Evolutionary conservation across 805 yeast genomes (phyloP).

Genomic region (Vanderwaltozyma tropicalis): DNA sequence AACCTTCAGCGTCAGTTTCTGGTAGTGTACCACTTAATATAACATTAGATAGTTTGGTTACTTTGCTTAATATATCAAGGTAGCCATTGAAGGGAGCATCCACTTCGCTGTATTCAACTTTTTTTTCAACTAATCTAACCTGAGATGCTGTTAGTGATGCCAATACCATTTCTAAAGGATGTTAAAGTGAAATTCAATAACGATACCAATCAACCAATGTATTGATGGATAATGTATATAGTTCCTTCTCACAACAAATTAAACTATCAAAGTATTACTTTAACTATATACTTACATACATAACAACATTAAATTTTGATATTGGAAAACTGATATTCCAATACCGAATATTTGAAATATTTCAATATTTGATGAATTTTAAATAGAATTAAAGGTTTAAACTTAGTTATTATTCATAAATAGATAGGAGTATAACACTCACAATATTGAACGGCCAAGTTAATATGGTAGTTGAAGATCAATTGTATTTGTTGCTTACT

Average conservation of each 20-base stretch:
- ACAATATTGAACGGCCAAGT: too few species aligned
- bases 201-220: not conserved
- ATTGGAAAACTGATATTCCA: too few species aligned
- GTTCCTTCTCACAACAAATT: too few species aligned
- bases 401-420: too few species aligned
- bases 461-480: constrained; percentile 14
- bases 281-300: too few species aligned
- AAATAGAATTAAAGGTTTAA: too few species aligned
- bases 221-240: too few species aligned
- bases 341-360: too few species aligned
- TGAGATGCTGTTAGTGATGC: constrained; percentile 7
- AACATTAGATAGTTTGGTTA: constrained; percentile 10
- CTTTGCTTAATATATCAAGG: constrained; percentile 14
- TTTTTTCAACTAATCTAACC: constrained; percentile 13
- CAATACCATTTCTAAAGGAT: not conserved
- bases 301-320: too few species aligned
- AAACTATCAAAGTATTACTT: too few species aligned
- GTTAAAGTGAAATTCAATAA: not conserved
- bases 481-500: constrained; percentile 17
- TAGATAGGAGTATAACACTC: too few species aligned
- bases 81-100: constrained; percentile 20
- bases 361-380: too few species aligned
- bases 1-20: constrained; percentile 6
- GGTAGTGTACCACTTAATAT: constrained; percentile 16
- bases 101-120: constrained; percentile 19